Conservation (phyloP, 2,329 filamentous ascomycete species). For the Claviceps purpurea region DNA sequence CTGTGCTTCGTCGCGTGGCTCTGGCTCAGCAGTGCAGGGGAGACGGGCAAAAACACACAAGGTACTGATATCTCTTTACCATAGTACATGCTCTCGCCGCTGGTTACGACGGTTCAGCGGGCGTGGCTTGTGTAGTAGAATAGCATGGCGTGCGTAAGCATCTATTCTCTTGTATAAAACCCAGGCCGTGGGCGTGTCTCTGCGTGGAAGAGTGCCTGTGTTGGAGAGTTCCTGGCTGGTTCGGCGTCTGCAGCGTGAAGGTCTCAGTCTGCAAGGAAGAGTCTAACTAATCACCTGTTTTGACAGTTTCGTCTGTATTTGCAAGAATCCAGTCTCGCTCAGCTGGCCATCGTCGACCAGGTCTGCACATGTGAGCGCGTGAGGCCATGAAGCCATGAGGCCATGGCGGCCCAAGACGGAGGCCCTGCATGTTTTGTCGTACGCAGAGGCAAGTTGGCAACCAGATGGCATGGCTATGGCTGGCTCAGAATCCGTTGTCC, state of each 20-base stretch:
- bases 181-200: neutral
- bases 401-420: neutral
- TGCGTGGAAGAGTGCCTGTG: conserved; percentile 2
- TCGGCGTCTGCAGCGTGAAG: neutral
- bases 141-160: neutral
- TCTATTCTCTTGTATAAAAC: neutral
- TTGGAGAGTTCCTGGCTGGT: conserved; percentile 1
- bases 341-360: neutral
- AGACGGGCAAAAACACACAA: conserved; percentile 2
- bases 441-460: neutral
- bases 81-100: conserved; percentile 5
- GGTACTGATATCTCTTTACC: conserved; percentile 2
- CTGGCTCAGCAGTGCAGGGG: conserved; percentile 4
- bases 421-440: neutral
- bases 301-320: neutral
- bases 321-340: neutral
- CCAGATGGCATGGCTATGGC: neutral
- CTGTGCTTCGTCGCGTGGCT: conserved; percentile 5
- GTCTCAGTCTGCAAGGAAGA: neutral
- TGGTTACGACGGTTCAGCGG: neutral
- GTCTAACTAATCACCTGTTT: neutral
- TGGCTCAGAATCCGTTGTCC: neutral
- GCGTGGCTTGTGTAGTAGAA: neutral
- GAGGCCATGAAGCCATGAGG: neutral
- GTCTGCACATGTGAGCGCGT: neutral